Evolutionary conservation across 2,329 filamentous ascomycete genomes (phyloP).

Genomic region (Lecanicillium sp.): DNA sequence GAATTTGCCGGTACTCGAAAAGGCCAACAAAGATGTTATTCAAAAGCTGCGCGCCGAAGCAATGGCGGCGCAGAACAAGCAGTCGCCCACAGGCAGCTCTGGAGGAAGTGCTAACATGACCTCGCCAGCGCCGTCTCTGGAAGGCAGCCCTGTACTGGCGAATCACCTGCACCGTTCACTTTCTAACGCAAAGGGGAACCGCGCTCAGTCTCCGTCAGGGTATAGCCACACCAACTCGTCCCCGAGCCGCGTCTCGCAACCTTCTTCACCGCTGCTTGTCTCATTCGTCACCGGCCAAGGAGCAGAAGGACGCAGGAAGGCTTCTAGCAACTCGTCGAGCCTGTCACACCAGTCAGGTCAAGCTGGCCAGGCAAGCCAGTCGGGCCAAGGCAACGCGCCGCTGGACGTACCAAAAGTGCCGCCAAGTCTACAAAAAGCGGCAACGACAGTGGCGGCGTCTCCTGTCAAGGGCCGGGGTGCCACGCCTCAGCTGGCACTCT

Average conservation of each 20-base stretch:
- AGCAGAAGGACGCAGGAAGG: conserved; percentile 74
- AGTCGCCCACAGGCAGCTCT: conserved; percentile 31
- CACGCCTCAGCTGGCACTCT: conserved; percentile 43
- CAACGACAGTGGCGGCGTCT: conserved; percentile 45
- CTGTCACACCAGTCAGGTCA: conserved; percentile 67
- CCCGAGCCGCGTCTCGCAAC: conserved; percentile 69
- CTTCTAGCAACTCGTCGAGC: conserved; percentile 80
- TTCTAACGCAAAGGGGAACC: conserved; percentile 72
- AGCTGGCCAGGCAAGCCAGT: conserved; percentile 26
- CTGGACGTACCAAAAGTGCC: conserved; percentile 64
- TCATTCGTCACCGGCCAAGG: conserved; percentile 86
- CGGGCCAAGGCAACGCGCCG: conserved; percentile 54
- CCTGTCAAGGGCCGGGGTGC: conserved; percentile 50
- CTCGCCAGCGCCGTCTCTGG: conserved; percentile 63
- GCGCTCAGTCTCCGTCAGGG: conserved; percentile 80
- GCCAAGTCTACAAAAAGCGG: conserved; percentile 52
- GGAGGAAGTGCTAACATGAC: conserved; percentile 24
- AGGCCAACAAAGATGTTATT: conserved; percentile 97
- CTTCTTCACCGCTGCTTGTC: conserved; percentile 73
- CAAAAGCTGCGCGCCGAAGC: conserved; percentile 92
- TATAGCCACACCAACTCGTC: conserved; percentile 76
- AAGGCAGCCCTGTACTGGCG: conserved; percentile 77
- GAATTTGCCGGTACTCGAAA: conserved; percentile 91
- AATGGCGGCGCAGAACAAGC: conserved; percentile 58
- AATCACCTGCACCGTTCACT: conserved; percentile 75